Conservation (phyloP, 2,329 filamentous ascomycete genomes). For the Paraconiothyrium brasiliense region DNA sequence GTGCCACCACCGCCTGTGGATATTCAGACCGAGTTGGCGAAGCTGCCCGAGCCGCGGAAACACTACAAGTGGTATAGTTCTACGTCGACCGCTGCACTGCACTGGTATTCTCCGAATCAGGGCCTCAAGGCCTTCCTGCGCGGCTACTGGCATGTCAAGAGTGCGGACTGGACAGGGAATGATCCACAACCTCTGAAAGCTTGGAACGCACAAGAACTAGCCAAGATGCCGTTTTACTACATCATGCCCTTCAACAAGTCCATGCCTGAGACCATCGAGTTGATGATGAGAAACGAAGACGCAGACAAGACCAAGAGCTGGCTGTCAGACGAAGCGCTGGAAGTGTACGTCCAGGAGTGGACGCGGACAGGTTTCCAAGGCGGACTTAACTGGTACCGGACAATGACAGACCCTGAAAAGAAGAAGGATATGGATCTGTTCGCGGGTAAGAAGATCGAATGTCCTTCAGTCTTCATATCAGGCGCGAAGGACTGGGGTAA, state of each 20-base stretch:
- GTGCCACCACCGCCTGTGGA: slow-evolving; percentile 44
- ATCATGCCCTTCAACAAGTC: slow-evolving; percentile 67
- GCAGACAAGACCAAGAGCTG: slow-evolving; percentile 58
- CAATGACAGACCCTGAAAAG: slow-evolving; percentile 61
- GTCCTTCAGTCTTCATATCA: slow-evolving; percentile 69
- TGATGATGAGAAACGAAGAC: slow-evolving; percentile 65
- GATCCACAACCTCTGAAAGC: slow-evolving; percentile 61
- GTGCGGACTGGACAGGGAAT: slow-evolving; percentile 67
- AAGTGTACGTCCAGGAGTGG: slow-evolving; percentile 70
- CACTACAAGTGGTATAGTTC: slow-evolving; percentile 77
- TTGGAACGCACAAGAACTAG: slow-evolving; percentile 67
- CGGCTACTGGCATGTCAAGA: slow-evolving; percentile 75
- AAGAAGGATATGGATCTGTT: slow-evolving; percentile 66
- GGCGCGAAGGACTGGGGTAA: slow-evolving; percentile 73
- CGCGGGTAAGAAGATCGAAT: slow-evolving; percentile 68
- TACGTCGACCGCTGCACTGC: slow-evolving; percentile 55
- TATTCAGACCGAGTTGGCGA: slow-evolving; percentile 66
- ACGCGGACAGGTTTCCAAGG: slow-evolving; percentile 71
- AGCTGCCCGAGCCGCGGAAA: slow-evolving; percentile 66
- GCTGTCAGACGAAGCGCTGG: slow-evolving; percentile 67
- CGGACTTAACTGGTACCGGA: slow-evolving; percentile 73
- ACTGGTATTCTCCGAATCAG: slow-evolving; percentile 60
- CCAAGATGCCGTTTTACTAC: slow-evolving; percentile 73
- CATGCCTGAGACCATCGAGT: slow-evolving; percentile 67
- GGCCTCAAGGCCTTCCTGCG: slow-evolving; percentile 69